Base-by-base conservation (phyloP, 2,329 filamentous ascomycete species). In the Colletotrichum lini region DNA sequence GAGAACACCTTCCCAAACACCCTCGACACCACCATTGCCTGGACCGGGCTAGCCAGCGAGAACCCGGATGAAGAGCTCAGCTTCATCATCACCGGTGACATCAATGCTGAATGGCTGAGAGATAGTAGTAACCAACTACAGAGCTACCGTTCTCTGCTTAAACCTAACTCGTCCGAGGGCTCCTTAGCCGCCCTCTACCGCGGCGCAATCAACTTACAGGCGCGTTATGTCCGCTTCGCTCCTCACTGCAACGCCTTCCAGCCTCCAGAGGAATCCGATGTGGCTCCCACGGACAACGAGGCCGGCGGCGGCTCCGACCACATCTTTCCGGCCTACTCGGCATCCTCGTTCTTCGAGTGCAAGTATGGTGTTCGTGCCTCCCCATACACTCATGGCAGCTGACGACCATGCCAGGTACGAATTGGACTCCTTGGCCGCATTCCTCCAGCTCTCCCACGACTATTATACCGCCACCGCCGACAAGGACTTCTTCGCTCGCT, bases 221-320 rank as follows among this genome's bases (percentile, higher is more conserved):
- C 91, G 8, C 88, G 93, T 67, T 94, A 94, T 79, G 83, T 95
- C 60, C 84, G 90, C 64, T 86, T 87, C 13, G 87, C 88, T 9
- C 95, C 96, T 1, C 96, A 95, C 83, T 98, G 96, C 86, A 98
- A 98, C 81, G 94, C 95, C 47, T 98, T 98, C 82, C 95, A 98
- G 79, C 94, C 96, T 0, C 96, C 96, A 0, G 85, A 89, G 2
- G 94, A 95, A 63, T 94, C 93, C 66, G 88, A 89, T 23, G 84
- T 96, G 15, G 78, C 82, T 2, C 88, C 92, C 1, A 82, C 86
- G 1, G 76, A 82, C 10, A 92, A 92, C 76, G 61, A 72, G 3
- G 88, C 87, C 15, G 87, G 87, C 61, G 89, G 88, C 62, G 87
- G 87, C n/a, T 16, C 60, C 6, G 92, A 94, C 18, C 53, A 64